Evolutionary conservation across 306 rosid species (phyloP).

Genomic region (Inga oerstediana): DNA sequence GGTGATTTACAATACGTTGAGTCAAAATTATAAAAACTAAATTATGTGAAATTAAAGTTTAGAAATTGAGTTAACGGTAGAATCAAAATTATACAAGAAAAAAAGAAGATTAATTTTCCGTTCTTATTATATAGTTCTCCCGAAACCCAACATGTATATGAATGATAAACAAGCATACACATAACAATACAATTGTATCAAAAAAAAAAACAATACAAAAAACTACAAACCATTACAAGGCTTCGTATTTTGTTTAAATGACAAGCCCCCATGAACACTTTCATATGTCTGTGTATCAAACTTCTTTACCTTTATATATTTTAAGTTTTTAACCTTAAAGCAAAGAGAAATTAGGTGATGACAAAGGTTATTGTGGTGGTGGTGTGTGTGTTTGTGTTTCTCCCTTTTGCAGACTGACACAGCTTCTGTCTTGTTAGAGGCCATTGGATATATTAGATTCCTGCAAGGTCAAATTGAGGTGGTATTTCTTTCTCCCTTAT

Average conservation of each 20-base stretch:
- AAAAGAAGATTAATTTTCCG: too few species aligned
- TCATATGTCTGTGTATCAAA: conserved; percentile 6
- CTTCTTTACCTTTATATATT: conserved; percentile 10
- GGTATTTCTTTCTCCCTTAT: conserved; percentile 50
- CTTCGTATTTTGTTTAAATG: background rate
- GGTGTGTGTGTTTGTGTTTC: conserved; percentile 28
- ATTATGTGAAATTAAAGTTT: too few species aligned
- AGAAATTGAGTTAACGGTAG: too few species aligned
- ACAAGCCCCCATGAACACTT: conserved; percentile 5
- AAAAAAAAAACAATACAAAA: background rate
- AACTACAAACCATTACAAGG: conserved; percentile 2
- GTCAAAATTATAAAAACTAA: too few species aligned
- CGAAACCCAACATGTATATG: background rate
- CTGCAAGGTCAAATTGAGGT: conserved; percentile 92
- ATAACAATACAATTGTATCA: background rate
- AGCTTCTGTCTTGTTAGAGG: conserved; percentile 89
- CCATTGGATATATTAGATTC: conserved; percentile 86
- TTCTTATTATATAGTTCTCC: background rate
- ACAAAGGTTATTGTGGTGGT: conserved; percentile 31
- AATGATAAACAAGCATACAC: background rate
- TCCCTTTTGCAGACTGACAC: conserved; percentile 98
- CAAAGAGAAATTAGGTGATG: conserved; percentile 43
- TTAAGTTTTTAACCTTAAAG: conserved; percentile 33
- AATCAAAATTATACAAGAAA: too few species aligned
- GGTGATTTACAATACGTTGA: rapidly evolving